phyloP scores from a whole-genome alignment of 140 eudicot species.

The Oenanthe javanica region DNA sequence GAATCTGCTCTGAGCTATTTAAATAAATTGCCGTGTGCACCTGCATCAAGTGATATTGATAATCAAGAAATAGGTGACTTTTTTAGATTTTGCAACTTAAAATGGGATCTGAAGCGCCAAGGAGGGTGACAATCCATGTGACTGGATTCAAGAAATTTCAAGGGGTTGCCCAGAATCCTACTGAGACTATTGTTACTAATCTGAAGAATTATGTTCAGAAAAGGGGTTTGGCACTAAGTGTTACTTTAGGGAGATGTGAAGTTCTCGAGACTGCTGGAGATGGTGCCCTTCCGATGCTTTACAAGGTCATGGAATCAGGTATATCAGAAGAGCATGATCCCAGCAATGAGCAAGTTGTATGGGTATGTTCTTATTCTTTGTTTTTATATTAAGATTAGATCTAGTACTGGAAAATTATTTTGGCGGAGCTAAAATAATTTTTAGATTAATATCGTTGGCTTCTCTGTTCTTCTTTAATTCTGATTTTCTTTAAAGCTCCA shows the following conservation, averaged over 20 bases:
- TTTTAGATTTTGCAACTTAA: conserved; percentile 5
- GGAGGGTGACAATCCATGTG: conserved; percentile 46
- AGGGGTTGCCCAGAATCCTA: conserved; percentile 65
- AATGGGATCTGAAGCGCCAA: conserved; percentile 79
- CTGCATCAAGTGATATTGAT: not conserved
- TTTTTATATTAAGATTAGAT: not conserved
- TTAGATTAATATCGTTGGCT: not conserved
- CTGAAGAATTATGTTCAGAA: conserved; percentile 38
- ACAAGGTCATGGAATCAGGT: conserved; percentile 45
- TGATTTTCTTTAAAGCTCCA: conserved; percentile 41
- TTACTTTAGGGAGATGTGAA: conserved; percentile 49
- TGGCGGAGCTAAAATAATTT: not conserved
- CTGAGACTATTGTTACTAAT: conserved; percentile 54
- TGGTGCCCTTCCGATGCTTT: conserved; percentile 51
- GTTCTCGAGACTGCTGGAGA: conserved; percentile 73
- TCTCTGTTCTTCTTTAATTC: not conserved
- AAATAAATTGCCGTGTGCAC: not conserved
- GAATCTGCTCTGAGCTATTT: not conserved
- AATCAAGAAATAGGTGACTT: conserved; percentile 10
- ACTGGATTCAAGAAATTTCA: conserved; percentile 85
- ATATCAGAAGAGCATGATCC: conserved; percentile 24
- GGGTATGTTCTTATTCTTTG: conserved; percentile 43
- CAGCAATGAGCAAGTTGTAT: conserved; percentile 34
- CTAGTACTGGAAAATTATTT: not conserved
- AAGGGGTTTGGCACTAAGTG: conserved; percentile 50